phyloP scores from a whole-genome alignment of 331 rosid genomes.

The Acacia concinna region DNA sequence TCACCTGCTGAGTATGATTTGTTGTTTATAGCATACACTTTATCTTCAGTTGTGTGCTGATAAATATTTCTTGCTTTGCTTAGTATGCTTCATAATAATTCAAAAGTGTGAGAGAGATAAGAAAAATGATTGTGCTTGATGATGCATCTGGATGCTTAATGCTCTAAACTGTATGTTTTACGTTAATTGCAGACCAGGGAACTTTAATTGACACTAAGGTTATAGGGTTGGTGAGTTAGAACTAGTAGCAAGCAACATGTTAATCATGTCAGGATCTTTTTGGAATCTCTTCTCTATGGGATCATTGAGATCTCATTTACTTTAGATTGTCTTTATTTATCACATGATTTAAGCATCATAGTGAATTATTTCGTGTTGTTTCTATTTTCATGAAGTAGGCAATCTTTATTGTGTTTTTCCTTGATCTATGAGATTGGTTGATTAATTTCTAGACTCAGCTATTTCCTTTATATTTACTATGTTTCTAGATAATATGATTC shows the following conservation, averaged over 20 bases:
- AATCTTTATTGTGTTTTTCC: not conserved
- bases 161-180: not conserved
- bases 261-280: not conserved
- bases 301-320: not conserved
- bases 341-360: not conserved
- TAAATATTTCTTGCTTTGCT: constrained; percentile 4
- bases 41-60: not conserved
- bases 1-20: constrained; percentile 1
- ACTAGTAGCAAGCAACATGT: not conserved
- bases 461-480: not conserved
- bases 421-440: not conserved
- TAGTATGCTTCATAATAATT: not conserved
- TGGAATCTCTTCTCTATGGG: not conserved
- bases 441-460: not conserved
- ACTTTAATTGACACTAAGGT: not conserved
- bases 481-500: not conserved
- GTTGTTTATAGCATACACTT: not conserved
- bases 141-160: constrained; percentile 23
- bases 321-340: not conserved
- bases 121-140: constrained; percentile 11
- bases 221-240: not conserved
- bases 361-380: not conserved
- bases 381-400: not conserved
- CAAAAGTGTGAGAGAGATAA: not conserved
- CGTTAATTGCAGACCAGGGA: constrained; percentile 11